These are phyloP conservation scores for Soucietia sequanensis DNA, from an alignment of 805 yeast genomes.

Conservation along the genomic window DNA sequence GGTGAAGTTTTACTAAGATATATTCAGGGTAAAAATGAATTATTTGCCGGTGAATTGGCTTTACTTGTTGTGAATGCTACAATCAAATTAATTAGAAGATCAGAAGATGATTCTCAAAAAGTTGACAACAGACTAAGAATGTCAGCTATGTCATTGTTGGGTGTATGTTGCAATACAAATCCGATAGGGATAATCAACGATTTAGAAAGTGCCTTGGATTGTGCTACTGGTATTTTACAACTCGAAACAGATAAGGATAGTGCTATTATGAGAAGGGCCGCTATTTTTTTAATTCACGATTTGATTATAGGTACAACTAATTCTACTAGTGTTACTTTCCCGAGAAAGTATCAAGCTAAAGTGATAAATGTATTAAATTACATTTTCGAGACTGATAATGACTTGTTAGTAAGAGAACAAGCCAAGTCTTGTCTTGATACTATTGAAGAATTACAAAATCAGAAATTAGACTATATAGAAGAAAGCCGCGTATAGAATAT, in stretches of 20 bases:
- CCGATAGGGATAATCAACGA: constrained; percentile 50
- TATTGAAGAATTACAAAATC: no score
- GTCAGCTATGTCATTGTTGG: constrained; percentile 87
- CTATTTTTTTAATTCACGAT: constrained; percentile 67
- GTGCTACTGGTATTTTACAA: constrained; percentile 71
- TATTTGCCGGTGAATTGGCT: constrained; percentile 47
- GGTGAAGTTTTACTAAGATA: constrained; percentile 78
- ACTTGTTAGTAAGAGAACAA: constrained; percentile 60
- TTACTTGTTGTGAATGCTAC: constrained; percentile 43
- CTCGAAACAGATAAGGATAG: constrained; percentile 47
- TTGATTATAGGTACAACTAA: constrained; percentile 47
- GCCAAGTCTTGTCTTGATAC: constrained; percentile 36
- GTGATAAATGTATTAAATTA: constrained; percentile 45
- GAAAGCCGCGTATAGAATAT: no score
- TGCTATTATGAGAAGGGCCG: constrained; percentile 71
- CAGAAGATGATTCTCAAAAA: constrained; percentile 18
- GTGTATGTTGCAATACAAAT: constrained; percentile 59
- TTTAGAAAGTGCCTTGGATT: constrained; percentile 63
- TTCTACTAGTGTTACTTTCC: constrained; percentile 49
- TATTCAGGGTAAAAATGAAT: constrained; percentile 47
- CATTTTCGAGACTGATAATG: constrained; percentile 48
- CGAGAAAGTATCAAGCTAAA: constrained; percentile 45
- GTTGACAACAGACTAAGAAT: constrained; percentile 66
- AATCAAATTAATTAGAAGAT: constrained; percentile 36
- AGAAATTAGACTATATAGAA: no score